Base-by-base conservation (phyloP, 257 asterid genomes). In the Agastache rugosa region DNA sequence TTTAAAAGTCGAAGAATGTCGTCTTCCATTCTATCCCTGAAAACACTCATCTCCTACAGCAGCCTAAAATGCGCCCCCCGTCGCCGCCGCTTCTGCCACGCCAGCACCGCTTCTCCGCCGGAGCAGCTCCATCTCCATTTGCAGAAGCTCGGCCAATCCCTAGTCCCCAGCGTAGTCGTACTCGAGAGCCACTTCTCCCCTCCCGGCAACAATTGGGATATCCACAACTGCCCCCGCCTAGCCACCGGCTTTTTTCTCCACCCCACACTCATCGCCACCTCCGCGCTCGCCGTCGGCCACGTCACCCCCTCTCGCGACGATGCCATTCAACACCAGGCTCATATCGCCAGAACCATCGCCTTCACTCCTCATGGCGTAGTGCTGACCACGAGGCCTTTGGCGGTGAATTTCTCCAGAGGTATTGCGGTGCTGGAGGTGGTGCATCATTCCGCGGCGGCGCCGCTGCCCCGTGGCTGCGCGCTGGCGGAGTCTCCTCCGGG, bases 131-230 rank as follows among this genome's bases (percentile, higher is more conserved):
- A 59, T 0, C 2, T 59, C 65, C 65, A 59, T 5, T 0, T 59
- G 11, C 65, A 59, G 65, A 27, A 15, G 1, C 65, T 59, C 22
- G 65, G 65, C 10, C 10, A 25, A 6, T 59, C 65, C 20, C 5
- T 59, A 15, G 12, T 15, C 42, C 65, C 65, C 41, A 59, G 4
- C 42, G 65, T 59, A 14, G 65, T 59, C 65, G 65, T 59, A 14
- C 65, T 59, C 42, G 65, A 59, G 65, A 59, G 65, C 65, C 65
- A 29, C 65, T 59, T 59, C 65, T 27, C 65, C 65, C 10, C 19
- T 31, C 63, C 63, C 10, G 11, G 1, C 17, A 14, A 5, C 39
- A 11, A 29, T 2, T 7, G 7, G 11, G 65, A 59, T 29, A 27
- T 29, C 65, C 39, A 59, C 42, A 8, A 59, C 65, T 59, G 22